These are phyloP conservation scores for Verticillium tricorpus DNA, from an alignment of 2,329 filamentous ascomycete species.

Conservation along the genomic window DNA sequence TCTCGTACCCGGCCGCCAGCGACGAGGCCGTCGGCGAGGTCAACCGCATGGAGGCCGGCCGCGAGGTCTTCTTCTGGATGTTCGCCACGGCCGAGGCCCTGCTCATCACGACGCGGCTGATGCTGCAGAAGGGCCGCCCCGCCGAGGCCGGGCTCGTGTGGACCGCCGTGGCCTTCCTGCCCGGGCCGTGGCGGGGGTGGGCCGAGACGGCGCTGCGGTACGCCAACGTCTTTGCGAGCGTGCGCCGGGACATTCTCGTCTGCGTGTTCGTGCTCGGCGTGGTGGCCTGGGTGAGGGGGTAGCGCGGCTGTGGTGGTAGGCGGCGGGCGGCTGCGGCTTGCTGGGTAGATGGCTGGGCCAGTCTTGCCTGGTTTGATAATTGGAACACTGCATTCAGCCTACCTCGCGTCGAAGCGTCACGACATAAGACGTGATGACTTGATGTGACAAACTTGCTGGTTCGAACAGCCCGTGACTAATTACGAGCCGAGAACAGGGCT, in stretches of 20 bases:
- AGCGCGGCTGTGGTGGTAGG: not conserved
- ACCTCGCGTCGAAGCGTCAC: too few relatives aligned
- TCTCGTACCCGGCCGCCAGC: slow-evolving; percentile 19
- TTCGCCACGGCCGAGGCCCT: slow-evolving; percentile 74
- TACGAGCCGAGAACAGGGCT: too few relatives aligned
- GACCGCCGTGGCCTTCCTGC: slow-evolving; percentile 60
- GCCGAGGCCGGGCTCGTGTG: slow-evolving; percentile 60
- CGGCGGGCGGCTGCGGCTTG: not conserved
- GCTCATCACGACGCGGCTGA: slow-evolving; percentile 66
- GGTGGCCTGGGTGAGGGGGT: slow-evolving; percentile 38
- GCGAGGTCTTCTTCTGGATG: slow-evolving; percentile 67
- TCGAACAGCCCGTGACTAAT: too few relatives aligned
- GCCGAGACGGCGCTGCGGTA: slow-evolving; percentile 60
- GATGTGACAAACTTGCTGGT: too few relatives aligned
- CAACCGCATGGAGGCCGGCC: slow-evolving; percentile 26
- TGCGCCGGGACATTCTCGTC: slow-evolving; percentile 69
- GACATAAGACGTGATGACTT: too few relatives aligned
- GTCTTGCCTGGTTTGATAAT: not conserved
- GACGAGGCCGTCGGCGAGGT: slow-evolving; percentile 16
- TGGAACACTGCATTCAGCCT: not conserved
- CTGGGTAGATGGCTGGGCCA: not conserved
- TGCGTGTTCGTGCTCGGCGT: slow-evolving; percentile 71
- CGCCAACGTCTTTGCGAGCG: slow-evolving; percentile 65
- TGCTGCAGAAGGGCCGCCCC: slow-evolving; percentile 56
- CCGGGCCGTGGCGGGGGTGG: slow-evolving; percentile 58